phyloP scores from a whole-genome alignment of 2,329 filamentous ascomycete species.

The Aspergillus spinulosporus region DNA sequence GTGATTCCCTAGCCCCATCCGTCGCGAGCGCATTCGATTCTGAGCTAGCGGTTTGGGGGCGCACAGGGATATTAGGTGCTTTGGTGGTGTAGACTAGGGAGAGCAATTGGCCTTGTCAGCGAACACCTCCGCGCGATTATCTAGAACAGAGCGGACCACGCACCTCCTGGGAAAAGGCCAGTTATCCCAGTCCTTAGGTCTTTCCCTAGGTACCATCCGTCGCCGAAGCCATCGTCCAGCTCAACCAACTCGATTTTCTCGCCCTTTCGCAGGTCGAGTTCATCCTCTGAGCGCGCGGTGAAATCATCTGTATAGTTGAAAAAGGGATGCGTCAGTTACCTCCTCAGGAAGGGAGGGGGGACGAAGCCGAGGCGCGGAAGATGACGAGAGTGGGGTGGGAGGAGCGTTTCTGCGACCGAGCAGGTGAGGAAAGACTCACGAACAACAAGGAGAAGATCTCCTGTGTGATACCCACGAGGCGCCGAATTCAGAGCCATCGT shows the following conservation, averaged over 20 bases:
- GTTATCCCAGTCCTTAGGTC: constrained; percentile 44
- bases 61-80: constrained; percentile 28
- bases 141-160: constrained; percentile 7
- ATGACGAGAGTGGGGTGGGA: constrained; percentile 12
- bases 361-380: constrained; percentile 10
- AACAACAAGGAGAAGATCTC: constrained; percentile 47
- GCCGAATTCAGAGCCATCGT: constrained; percentile 38
- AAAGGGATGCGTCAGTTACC: constrained; percentile 20
- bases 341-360: constrained; percentile 11
- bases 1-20: constrained; percentile 13
- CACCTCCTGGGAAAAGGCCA: constrained; percentile 53
- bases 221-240: constrained; percentile 66
- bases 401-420: constrained; percentile 15
- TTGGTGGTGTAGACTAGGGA: constrained; percentile 29
- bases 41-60: constrained; percentile 20
- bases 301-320: constrained; percentile 72
- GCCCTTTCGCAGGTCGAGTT: constrained; percentile 81
- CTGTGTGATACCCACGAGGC: constrained; percentile 40
- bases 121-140: neutral
- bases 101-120: constrained; percentile 1
- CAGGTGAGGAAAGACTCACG: constrained; percentile 38
- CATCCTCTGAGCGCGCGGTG: constrained; percentile 84
- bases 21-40: constrained; percentile 18
- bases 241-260: constrained; percentile 65
- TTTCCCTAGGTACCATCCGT: constrained; percentile 65